Evolutionary conservation across 768 basidiomycete species (phyloP).

Genomic region (Floccularia luteovirens): DNA sequence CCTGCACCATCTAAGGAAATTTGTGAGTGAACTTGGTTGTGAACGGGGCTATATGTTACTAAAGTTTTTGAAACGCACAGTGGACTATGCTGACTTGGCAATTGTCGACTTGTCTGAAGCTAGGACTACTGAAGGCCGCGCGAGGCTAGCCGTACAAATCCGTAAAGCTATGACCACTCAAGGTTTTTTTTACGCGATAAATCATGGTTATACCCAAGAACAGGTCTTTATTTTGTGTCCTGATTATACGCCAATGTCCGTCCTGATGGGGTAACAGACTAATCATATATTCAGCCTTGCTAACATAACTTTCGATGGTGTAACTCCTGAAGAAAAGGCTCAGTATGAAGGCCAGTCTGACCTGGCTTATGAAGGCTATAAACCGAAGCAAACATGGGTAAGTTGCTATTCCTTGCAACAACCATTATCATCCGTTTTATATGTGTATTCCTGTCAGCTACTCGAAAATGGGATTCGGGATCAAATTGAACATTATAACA

Average conservation of each 20-base stretch:
- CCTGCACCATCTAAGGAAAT: no score
- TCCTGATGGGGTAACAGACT: constrained; percentile 20
- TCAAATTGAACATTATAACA: constrained; percentile 57
- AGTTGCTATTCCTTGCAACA: constrained; percentile 2
- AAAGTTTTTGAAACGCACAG: constrained; percentile 7
- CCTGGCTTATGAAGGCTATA: constrained; percentile 43
- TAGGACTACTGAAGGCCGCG: constrained; percentile 26
- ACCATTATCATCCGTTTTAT: not conserved
- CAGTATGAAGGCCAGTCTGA: constrained; percentile 19
- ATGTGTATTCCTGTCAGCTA: constrained; percentile 29
- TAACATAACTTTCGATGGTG: constrained; percentile 33
- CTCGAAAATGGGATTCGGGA: constrained; percentile 57
- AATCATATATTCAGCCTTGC: constrained; percentile 42
- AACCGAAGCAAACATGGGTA: constrained; percentile 48
- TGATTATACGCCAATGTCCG: not conserved
- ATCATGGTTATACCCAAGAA: constrained; percentile 32
- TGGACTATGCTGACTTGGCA: constrained; percentile 39
- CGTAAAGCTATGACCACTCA: constrained; percentile 34
- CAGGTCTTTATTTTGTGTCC: constrained; percentile 19
- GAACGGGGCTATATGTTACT: constrained; percentile 1
- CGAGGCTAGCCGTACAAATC: constrained; percentile 28
- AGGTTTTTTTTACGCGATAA: constrained; percentile 43
- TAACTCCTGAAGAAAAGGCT: constrained; percentile 33
- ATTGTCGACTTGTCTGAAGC: constrained; percentile 42
- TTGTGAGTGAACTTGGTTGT: no score